Base-by-base conservation (phyloP, 1,284 basidiomycete species). In the Fomitopsis schrenkii region DNA sequence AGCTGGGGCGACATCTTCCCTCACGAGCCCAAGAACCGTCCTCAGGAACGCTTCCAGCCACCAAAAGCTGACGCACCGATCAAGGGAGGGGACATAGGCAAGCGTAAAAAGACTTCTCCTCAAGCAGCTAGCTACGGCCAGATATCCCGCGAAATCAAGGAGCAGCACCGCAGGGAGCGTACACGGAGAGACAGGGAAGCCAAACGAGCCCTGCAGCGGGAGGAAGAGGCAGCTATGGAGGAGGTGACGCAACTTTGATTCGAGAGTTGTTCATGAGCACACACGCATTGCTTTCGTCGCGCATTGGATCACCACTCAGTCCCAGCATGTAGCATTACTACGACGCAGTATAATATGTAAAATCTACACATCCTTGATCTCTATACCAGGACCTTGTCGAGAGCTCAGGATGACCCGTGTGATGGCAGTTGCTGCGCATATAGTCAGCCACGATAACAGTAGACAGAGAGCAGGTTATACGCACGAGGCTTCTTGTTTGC, bases 1-100 rank as follows among this genome's bases (percentile, higher is more conserved):
- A 79, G 76, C 22, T 98, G 96, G 95, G 97, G 97, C 12, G 97
- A 99, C 73, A 80, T 94, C 12, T 98, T 97, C 76, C 97, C 97
- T 4, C 95, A 98, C 73, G 76, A 79, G 19, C 83, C 91, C 3
- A 93, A 93, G 73, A 90, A 90, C 70, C 72, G 79, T 19, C 84
- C 88, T 0, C 84, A 90, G 61, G 82, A 87, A 67, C 87, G 90
- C 1, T 76, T 79, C 63, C 80, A 83, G 65, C 74, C 79, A 35
- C 62, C 65, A 19, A 71, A 71, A 50, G 71, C 69, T 41, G 66
- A 68, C 19, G 70, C 61, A 42, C 64, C 66, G 52, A 64, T 67
- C n/a, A 67, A 70, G 60, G 80, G 80, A 19, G 74, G 76, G n/a
- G 85, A 88, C 64, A 84, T 88, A 57, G 85, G 86, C 7, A 88